Percentiles rank a stretch among this genome's conserved stretches.
Evolutionary conservation across 441 rosid genomes (phyloP).

Genomic region (Croton setiger): DNA sequence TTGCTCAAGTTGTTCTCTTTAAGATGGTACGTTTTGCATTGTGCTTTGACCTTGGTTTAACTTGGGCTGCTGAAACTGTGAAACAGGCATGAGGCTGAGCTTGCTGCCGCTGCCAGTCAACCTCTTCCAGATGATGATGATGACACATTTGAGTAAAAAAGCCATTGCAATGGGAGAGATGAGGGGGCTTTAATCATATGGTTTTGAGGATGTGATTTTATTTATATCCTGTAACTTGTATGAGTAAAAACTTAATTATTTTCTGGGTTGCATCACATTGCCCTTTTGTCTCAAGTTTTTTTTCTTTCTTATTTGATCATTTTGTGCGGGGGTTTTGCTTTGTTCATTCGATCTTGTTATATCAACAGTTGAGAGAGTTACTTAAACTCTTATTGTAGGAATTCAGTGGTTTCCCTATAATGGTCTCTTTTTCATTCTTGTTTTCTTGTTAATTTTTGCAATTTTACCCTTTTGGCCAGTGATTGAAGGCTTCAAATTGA

Average conservation of each 20-base stretch:
- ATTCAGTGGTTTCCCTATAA: not conserved
- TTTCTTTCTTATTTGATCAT: conserved; percentile 14
- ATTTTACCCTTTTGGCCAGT: no score
- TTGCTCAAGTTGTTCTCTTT: not conserved
- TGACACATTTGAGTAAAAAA: conserved; percentile 52
- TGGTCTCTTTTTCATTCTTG: not conserved
- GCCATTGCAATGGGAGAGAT: not conserved
- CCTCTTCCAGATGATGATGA: conserved; percentile 75
- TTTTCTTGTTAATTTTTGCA: no score
- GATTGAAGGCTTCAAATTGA: no score
- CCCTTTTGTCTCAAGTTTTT: conserved; percentile 8
- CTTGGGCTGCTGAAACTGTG: not conserved
- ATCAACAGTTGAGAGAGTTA: conserved; percentile 5
- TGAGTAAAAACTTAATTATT: conserved; percentile 17
- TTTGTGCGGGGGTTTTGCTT: conserved; percentile 8
- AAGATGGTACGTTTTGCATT: not conserved
- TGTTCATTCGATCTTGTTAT: conserved; percentile 10
- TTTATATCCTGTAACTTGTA: conserved; percentile 18
- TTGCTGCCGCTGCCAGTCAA: conserved; percentile 59
- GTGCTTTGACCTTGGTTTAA: not conserved
- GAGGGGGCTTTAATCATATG: conserved; percentile 15
- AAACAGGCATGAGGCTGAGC: conserved; percentile 71
- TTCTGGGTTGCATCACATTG: conserved; percentile 14
- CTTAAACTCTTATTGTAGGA: conserved; percentile 1
- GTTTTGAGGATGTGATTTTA: conserved; percentile 26